A percentile compares a stretch with the other conserved stretches of the same genome.
Conservation (phyloP, 83 land plant species). For the Isoetes engelmannii region DNA sequence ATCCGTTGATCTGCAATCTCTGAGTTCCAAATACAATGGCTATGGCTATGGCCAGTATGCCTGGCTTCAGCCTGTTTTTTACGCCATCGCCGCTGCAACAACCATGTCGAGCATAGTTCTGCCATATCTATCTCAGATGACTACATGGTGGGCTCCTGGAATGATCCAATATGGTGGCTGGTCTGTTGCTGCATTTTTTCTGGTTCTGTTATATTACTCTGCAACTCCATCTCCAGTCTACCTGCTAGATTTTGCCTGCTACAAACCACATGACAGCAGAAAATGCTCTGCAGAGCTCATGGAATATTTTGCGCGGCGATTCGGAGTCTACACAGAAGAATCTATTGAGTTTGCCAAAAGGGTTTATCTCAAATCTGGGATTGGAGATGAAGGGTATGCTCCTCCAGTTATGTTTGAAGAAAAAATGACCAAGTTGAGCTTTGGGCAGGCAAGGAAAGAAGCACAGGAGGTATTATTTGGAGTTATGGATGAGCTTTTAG, state of each 20-base stretch:
- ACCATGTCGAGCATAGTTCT: too few species aligned
- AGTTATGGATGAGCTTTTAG: conserved; percentile 16
- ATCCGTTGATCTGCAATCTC: too few species aligned
- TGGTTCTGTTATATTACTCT: too few species aligned
- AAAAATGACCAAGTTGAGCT: neutral
- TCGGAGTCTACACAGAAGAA: conserved; percentile 6
- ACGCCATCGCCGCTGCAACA: too few species aligned
- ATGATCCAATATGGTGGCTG: too few species aligned
- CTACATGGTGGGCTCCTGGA: too few species aligned
- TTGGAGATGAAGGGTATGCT: conserved; percentile 2
- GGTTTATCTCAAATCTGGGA: neutral
- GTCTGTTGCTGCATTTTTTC: too few species aligned
- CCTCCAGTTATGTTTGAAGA: conserved; percentile 3
- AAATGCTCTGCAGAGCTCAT: conserved; percentile 9
- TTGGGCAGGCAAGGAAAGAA: neutral
- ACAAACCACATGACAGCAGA: neutral
- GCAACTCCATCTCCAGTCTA: conserved; percentile 8
- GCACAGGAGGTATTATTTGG: conserved; percentile 22
- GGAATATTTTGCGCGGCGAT: neutral
- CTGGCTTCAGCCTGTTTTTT: too few species aligned
- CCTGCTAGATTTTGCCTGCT: conserved; percentile 3
- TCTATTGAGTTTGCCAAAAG: neutral
- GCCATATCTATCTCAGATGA: too few species aligned
- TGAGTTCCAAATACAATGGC: too few species aligned
- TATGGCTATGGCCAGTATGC: too few species aligned